phyloP scores from a whole-genome alignment of 2,329 filamentous ascomycete genomes.

The Neophaeococcomyces mojaviensis region DNA sequence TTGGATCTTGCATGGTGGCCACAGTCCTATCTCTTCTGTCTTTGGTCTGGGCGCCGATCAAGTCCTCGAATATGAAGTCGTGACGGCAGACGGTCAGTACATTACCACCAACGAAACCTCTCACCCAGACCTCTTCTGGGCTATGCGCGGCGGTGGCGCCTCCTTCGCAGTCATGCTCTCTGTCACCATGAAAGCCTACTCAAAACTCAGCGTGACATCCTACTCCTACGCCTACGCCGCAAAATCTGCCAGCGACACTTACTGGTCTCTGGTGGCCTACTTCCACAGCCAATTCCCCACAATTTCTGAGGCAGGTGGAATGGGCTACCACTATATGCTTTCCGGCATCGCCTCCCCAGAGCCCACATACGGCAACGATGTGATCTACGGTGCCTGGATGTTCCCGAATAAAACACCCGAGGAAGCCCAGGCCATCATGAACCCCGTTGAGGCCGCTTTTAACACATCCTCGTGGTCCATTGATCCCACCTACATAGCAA shows the following conservation, averaged over 20 bases:
- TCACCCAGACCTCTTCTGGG: constrained; percentile 45
- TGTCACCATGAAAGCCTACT: constrained; percentile 44
- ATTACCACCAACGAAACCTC: constrained; percentile 36
- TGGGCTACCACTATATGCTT: constrained; percentile 33
- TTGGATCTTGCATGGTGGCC: constrained; percentile 45
- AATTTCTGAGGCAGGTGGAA: constrained; percentile 38
- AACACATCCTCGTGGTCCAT: constrained; percentile 15
- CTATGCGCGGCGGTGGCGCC: constrained; percentile 38
- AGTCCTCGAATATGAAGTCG: constrained; percentile 42
- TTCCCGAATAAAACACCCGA: constrained; percentile 13
- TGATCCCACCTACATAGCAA: constrained; percentile 17
- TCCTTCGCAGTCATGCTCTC: constrained; percentile 47
- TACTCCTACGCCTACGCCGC: constrained; percentile 36
- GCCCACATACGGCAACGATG: constrained; percentile 5
- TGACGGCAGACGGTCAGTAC: constrained; percentile 40
- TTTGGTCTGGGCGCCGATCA: constrained; percentile 47
- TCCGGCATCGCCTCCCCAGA: constrained; percentile 17
- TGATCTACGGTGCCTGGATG: constrained; percentile 15
- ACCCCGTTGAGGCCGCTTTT: constrained; percentile 18
- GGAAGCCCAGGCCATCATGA: constrained; percentile 11
- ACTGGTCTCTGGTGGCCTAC: constrained; percentile 44
- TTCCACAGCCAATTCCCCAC: constrained; percentile 32
- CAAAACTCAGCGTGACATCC: constrained; percentile 33
- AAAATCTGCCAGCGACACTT: constrained; percentile 32
- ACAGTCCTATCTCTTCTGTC: constrained; percentile 45